Evolutionary conservation across 306 rosid species (phyloP), one percentile per base, ranked within the genome.

Genomic region (Lathyrus sativus): DNA sequence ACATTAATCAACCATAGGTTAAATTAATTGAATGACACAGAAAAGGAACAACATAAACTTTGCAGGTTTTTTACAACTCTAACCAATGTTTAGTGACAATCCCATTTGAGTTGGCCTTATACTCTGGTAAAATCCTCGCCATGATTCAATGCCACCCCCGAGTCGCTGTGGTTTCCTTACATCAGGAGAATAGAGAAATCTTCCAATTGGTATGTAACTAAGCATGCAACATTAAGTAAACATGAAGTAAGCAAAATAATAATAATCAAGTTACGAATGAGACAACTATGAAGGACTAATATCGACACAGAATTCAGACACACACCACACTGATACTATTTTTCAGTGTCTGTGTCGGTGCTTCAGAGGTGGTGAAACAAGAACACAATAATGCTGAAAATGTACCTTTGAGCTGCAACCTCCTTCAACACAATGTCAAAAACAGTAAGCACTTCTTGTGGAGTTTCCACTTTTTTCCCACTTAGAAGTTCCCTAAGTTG

Each of bases 51-150:
- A 9, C 29, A 55, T 11, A 26, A 11, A 55, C 28, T 5, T 24
- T 28, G 0, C 9, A 28, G 18, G 9, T 1, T 24, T 11, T 24
- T 24, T 33, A 22, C 29, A 80, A 66, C 2, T 53, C 68, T 57
- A 37, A 79, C 86, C 86, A 68, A 83, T 79, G 65, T 79, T 83
- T 46, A 83, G 84, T 2, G 86, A 83, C 48, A 83, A 35, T 31
- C 86, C 86, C 86, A 83, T 83, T 51, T 83, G 86, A 62, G 81
- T 83, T 62, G 84, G 86, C 65, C 86, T 83, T 72, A 83, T 83
- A 54, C 82, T 83, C 61, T 83, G 86, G 48, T 83, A 79, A 67
- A 83, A 83, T 61, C 86, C 86, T 2, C 86, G 78, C 86, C 84
- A 83, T 73, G 84, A 83, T 54, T 83, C 84, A 26, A 83, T 26